A percentile compares a stretch with the other conserved stretches of the same genome.
phyloP scores from a whole-genome alignment of 2,329 filamentous ascomycete species.

The Diaporthe ampelina region DNA sequence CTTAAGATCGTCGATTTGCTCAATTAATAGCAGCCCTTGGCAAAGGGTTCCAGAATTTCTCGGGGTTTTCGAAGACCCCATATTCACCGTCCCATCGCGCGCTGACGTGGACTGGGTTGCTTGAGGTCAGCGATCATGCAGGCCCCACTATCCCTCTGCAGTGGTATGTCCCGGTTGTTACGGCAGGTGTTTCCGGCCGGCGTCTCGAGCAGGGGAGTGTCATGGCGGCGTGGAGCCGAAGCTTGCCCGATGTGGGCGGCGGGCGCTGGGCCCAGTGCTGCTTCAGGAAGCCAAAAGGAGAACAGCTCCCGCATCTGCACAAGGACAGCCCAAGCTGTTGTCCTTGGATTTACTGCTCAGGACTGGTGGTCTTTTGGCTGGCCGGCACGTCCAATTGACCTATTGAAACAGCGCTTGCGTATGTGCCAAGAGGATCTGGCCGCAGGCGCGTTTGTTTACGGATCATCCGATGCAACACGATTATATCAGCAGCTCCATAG shows the following conservation, averaged over 20 bases:
- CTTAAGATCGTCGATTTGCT: constrained; percentile 23
- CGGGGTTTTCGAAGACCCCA: too few species aligned
- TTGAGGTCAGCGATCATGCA: background rate
- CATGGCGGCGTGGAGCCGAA: constrained; percentile 19
- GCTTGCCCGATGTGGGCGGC: background rate
- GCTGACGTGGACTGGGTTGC: constrained; percentile 5
- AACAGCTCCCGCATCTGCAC: background rate
- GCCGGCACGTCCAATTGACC: background rate
- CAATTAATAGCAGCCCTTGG: constrained; percentile 11
- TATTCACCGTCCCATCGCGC: too few species aligned
- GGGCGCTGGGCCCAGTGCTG: background rate
- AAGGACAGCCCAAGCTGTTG: constrained; percentile 1
- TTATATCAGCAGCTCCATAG: constrained; percentile 18
- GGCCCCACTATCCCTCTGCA: background rate
- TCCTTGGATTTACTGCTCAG: background rate
- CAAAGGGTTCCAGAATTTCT: background rate
- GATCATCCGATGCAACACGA: background rate
- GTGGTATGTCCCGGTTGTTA: background rate
- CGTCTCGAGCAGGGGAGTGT: constrained; percentile 4
- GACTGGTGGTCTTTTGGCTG: background rate
- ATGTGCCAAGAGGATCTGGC: background rate
- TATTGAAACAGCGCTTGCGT: constrained; percentile 28
- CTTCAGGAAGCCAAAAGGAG: background rate
- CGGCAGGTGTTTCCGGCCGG: constrained; percentile 20
- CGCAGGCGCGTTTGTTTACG: background rate